Base-by-base conservation (phyloP, 305 asterid genomes). In the Fraxinus platypoda region DNA sequence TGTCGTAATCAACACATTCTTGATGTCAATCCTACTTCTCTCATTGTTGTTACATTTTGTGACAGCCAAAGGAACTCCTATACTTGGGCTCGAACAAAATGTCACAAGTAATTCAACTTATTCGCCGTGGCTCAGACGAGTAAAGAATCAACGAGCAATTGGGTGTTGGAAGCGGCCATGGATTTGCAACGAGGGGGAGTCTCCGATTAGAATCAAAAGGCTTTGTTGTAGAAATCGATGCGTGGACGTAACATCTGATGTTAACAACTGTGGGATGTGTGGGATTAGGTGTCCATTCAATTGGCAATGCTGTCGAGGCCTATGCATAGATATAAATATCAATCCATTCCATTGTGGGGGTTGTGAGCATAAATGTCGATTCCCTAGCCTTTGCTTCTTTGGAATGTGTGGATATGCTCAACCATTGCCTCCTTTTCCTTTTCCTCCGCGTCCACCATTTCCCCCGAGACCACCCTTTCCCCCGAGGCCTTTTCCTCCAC, bases 351-450 rank as follows among this genome's bases (percentile, higher is more conserved):
- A 94, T 77, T 93, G 98, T 66, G 98, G 98, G 6, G 76, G 84
- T 19, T 94, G 97, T 81, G 90, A 38, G 0, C 82, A 84, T 68
- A 74, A 85, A 68, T 94, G 98, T 31, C 84, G 80, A 9, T 90
- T 82, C 70, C 90, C 87, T 0, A 85, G 80, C 52, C 78, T 83
- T 52, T 94, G 98, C 85, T 11, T 37, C 3, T 88, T 78, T 80
- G 98, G 98, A 6, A 66, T 91, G 82, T 94, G 98, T 78, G 91
- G 93, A 0, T 94, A 94, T 82, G 94, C 92, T 52, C 90, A 88
- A 76, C 91, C 91, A 1, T 21, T 78, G 35, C 92, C 94, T 0
- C 91, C 92, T 1, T 86, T 84, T 3, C 92, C 91, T 0, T 78
- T 82, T 62, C 79, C 78, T 8, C 57, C 43, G 0, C 11, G n/a